Conservation (phyloP, 208 protist species). For the Tritrichomonas foetus region DNA sequence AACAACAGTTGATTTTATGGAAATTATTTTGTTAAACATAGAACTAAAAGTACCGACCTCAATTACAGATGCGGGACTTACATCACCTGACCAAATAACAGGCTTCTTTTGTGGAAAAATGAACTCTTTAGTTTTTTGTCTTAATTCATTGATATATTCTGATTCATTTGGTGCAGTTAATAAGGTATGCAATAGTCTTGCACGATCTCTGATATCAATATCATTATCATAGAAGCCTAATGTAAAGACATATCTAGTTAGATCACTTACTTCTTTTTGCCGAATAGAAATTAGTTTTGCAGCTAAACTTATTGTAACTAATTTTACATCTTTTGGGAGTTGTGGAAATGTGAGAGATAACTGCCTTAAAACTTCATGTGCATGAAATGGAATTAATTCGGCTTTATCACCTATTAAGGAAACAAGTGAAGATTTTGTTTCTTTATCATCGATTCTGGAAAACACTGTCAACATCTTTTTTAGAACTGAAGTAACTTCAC, state of each 20-base stretch:
- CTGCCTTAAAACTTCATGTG: slow-evolving; percentile 26
- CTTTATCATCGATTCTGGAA: background rate
- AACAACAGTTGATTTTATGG: background rate
- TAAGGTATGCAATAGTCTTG: background rate
- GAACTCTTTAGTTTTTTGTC: background rate
- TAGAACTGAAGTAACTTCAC: background rate
- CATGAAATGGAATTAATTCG: background rate
- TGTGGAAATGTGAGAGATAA: background rate
- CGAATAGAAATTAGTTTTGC: background rate
- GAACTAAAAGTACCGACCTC: background rate
- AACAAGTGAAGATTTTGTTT: background rate
- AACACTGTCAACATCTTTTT: background rate
- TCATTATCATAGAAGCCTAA: background rate
- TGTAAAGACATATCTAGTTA: background rate
- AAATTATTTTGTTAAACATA: background rate
- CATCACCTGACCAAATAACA: background rate
- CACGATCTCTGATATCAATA: background rate
- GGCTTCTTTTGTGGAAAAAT: background rate
- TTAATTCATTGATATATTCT: background rate
- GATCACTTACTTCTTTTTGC: background rate
- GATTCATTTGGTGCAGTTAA: background rate
- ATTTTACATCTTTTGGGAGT: background rate
- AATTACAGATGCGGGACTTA: background rate
- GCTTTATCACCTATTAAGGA: background rate
- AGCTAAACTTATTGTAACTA: background rate